Evolutionary conservation across 768 basidiomycete genomes (phyloP).

Genomic region (Pleurotus salmoneostramineus): DNA sequence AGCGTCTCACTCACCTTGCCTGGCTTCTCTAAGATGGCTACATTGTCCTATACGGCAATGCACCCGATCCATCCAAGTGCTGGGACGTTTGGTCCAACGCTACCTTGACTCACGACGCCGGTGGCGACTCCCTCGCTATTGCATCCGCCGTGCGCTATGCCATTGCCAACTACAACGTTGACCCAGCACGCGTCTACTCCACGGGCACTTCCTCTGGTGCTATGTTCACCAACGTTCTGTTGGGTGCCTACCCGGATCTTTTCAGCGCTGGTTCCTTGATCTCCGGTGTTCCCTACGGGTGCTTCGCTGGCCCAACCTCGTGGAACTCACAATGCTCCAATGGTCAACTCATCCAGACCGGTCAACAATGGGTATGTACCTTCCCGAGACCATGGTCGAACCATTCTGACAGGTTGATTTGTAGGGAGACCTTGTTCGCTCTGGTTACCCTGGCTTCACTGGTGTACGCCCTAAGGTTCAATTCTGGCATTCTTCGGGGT

Average conservation of each 20-base stretch:
- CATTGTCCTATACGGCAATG: constrained; percentile 48
- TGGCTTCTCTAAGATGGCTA: constrained; percentile 26
- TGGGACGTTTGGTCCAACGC: constrained; percentile 49
- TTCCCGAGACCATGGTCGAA: constrained; percentile 1
- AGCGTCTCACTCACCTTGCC: too few species aligned
- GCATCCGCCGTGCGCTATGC: constrained; percentile 43
- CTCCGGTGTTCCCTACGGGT: constrained; percentile 52
- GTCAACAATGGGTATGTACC: constrained; percentile 37
- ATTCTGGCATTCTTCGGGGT: constrained; percentile 51
- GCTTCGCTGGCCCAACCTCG: constrained; percentile 42
- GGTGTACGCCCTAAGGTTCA: constrained; percentile 47
- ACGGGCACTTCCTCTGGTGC: constrained; percentile 51
- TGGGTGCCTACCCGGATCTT: constrained; percentile 51
- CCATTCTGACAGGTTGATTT: too few species aligned
- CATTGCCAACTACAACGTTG: constrained; percentile 42
- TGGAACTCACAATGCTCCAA: constrained; percentile 47
- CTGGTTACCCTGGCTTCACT: constrained; percentile 49
- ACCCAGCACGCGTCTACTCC: constrained; percentile 41
- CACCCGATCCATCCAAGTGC: constrained; percentile 39
- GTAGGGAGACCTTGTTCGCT: constrained; percentile 40
- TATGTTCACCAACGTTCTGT: constrained; percentile 59
- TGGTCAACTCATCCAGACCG: constrained; percentile 38
- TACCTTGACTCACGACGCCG: constrained; percentile 52
- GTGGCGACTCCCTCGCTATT: constrained; percentile 52
- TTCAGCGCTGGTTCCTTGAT: constrained; percentile 44